Evolutionary conservation across 2,329 filamentous ascomycete species (phyloP).

Genomic region (Penicillium sp.): DNA sequence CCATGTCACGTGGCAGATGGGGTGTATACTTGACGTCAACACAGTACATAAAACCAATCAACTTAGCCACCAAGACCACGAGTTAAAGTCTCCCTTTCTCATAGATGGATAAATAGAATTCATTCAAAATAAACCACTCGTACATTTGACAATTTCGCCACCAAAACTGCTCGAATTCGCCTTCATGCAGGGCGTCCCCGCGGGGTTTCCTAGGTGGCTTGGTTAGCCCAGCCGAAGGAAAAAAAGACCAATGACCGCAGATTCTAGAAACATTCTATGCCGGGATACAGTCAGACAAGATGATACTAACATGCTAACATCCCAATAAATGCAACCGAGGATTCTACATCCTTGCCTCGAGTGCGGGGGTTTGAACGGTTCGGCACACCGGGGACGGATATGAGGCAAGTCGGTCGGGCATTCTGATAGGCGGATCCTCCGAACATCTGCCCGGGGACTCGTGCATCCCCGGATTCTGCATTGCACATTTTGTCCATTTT

Average conservation of each 20-base stretch:
- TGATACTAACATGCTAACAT: not conserved
- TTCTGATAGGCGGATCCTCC: slow-evolving; percentile 17
- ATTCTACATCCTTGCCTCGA: not conserved
- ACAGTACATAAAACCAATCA: not conserved
- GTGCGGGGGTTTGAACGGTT: slow-evolving; percentile 14
- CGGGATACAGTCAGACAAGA: not conserved
- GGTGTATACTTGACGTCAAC: not conserved
- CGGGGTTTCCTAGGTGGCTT: not conserved
- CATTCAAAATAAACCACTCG: not conserved
- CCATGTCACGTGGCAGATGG: slow-evolving; percentile 1
- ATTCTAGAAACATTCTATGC: not conserved
- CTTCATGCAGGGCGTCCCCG: not conserved
- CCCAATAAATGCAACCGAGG: not conserved
- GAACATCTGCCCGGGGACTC: not conserved
- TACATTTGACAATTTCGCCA: not conserved
- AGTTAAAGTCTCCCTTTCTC: not conserved
- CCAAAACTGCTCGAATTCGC: not conserved
- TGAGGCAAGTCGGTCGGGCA: not conserved
- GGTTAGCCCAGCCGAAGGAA: not conserved
- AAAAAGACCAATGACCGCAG: not conserved
- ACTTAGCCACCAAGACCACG: not conserved
- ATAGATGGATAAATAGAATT: not conserved
- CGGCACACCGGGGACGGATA: slow-evolving; percentile 11
- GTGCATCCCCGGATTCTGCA: not conserved
- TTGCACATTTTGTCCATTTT: not conserved